Conservation (phyloP, 495 filamentous ascomycete species). For the Penicillium goetzii region DNA sequence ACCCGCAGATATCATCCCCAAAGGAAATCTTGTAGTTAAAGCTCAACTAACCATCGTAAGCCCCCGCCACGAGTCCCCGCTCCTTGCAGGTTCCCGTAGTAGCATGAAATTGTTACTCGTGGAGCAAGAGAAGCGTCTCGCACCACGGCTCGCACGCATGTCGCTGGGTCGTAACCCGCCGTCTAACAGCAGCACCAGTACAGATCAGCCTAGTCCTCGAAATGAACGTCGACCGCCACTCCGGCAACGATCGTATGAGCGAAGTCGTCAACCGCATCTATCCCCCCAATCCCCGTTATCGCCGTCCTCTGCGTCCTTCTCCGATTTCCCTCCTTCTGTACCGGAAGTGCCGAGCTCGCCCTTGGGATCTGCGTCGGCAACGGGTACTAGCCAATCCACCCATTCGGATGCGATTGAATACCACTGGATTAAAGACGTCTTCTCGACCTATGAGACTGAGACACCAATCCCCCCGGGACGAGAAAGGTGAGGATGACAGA, state of each 20-base stretch:
- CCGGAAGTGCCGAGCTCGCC: conserved; percentile 50
- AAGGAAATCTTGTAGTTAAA: background rate
- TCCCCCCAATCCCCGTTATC: conserved; percentile 42
- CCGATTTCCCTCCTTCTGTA: conserved; percentile 42
- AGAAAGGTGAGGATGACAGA: conserved; percentile 42
- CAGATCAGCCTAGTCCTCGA: conserved; percentile 35
- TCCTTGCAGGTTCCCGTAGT: conserved; percentile 40
- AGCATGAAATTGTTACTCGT: conserved; percentile 41
- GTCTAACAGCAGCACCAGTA: conserved; percentile 34
- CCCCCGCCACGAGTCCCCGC: conserved; percentile 25
- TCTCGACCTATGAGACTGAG: conserved; percentile 40
- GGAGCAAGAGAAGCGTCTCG: conserved; percentile 44
- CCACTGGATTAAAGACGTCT: conserved; percentile 60
- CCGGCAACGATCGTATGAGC: conserved; percentile 47
- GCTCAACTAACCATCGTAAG: conserved; percentile 1
- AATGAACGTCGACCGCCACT: conserved; percentile 32
- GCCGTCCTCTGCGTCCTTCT: conserved; percentile 37
- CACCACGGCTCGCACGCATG: conserved; percentile 42
- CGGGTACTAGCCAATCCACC: conserved; percentile 41
- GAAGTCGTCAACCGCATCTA: conserved; percentile 34
- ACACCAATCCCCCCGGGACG: conserved; percentile 45
- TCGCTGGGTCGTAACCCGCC: conserved; percentile 32
- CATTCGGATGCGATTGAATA: conserved; percentile 34
- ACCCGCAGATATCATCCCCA: background rate
- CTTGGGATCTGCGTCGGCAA: conserved; percentile 35